Evolutionary conservation across 2,329 filamentous ascomycete species (phyloP).

Genomic region (Fusarium globosum): DNA sequence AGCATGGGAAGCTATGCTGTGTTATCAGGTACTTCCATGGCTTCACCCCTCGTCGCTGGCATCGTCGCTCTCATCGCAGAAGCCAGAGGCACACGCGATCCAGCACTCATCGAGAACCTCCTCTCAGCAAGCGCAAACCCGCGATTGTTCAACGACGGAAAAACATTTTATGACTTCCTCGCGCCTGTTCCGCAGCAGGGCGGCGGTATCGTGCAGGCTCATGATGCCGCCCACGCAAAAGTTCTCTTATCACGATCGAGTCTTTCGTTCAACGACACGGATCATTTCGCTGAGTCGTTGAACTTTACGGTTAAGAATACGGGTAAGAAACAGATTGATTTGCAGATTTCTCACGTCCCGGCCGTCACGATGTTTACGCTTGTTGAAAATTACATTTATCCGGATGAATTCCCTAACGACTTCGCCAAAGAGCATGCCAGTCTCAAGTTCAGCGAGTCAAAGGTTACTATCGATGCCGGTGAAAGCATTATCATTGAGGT

Average conservation of each 20-base stretch:
- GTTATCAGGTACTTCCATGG: conserved; percentile 70
- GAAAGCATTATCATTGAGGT: conserved; percentile 61
- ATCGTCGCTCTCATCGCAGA: conserved; percentile 65
- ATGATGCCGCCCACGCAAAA: conserved; percentile 66
- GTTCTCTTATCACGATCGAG: conserved; percentile 65
- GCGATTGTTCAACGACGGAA: conserved; percentile 60
- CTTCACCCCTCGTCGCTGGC: conserved; percentile 65
- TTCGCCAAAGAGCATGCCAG: conserved; percentile 55
- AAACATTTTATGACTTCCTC: conserved; percentile 51
- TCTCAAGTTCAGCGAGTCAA: conserved; percentile 55
- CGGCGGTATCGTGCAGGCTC: conserved; percentile 68
- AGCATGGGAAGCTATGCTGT: conserved; percentile 62
- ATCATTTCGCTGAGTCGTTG: conserved; percentile 60
- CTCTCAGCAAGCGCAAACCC: conserved; percentile 63
- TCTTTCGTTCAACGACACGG: conserved; percentile 73
- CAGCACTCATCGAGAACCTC: conserved; percentile 60
- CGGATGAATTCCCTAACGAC: conserved; percentile 59
- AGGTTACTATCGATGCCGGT: conserved; percentile 57
- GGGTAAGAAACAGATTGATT: conserved; percentile 60
- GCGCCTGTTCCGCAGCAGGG: conserved; percentile 71
- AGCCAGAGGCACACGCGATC: conserved; percentile 62
- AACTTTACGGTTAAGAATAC: conserved; percentile 68
- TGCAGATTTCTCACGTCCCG: conserved; percentile 62
- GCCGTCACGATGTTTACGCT: conserved; percentile 66
- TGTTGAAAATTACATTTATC: conserved; percentile 47